phyloP scores from a whole-genome alignment of 2,329 filamentous ascomycete genomes.

The Fusarium falciforme region DNA sequence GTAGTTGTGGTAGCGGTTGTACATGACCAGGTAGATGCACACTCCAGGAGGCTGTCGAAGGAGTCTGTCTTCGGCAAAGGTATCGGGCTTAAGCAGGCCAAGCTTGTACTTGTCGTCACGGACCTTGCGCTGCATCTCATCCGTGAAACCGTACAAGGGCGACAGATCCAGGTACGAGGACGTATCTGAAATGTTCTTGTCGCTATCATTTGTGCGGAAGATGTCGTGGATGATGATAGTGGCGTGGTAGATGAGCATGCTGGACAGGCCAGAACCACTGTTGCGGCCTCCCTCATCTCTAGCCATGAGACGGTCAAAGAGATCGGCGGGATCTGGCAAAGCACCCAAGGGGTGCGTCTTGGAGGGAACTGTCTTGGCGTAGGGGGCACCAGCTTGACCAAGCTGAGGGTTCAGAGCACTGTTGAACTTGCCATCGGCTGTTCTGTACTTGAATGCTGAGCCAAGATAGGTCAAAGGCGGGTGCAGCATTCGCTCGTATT shows the following conservation, averaged over 20 bases:
- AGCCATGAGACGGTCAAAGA: slow-evolving; percentile 48
- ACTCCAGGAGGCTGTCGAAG: slow-evolving; percentile 74
- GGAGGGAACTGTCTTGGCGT: slow-evolving; percentile 46
- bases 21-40: slow-evolving; percentile 76
- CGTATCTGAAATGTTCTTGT: slow-evolving; percentile 46
- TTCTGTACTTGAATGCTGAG: slow-evolving; percentile 40
- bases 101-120: slow-evolving; percentile 48
- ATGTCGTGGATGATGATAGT: slow-evolving; percentile 65
- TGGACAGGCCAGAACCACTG: slow-evolving; percentile 58
- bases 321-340: slow-evolving; percentile 44
- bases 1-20: slow-evolving; percentile 84
- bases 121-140: slow-evolving; percentile 48
- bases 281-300: slow-evolving; percentile 39
- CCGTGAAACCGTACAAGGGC: slow-evolving; percentile 55
- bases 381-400: slow-evolving; percentile 46
- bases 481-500: slow-evolving; percentile 1
- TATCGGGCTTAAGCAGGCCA: slow-evolving; percentile 64
- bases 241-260: slow-evolving; percentile 60
- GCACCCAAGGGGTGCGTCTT: slow-evolving; percentile 38
- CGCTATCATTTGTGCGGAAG: slow-evolving; percentile 52
- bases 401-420: slow-evolving; percentile 44
- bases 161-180: slow-evolving; percentile 61
- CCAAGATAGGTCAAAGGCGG: slow-evolving; percentile 36
- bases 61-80: slow-evolving; percentile 73
- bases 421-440: slow-evolving; percentile 46